These are phyloP conservation scores for Breynia disticha DNA, from an alignment of 441 rosid species.

Conservation along the genomic window DNA sequence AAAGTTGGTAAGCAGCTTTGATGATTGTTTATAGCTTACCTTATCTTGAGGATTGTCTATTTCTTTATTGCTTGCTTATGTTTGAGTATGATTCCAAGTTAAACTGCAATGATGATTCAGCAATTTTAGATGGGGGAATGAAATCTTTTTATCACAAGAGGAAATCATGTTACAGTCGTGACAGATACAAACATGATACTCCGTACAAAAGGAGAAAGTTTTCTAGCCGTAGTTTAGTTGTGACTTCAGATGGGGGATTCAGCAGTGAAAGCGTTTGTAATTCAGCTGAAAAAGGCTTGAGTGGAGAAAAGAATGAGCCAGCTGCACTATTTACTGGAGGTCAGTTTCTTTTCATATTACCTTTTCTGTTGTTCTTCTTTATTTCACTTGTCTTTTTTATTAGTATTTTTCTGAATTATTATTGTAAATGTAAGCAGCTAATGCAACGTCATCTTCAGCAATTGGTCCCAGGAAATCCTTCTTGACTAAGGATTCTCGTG, in stretches of 20 bases:
- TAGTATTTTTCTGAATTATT: slow-evolving; percentile 11
- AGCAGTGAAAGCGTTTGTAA: slow-evolving; percentile 56
- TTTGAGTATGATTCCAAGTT: not conserved
- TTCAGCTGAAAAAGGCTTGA: slow-evolving; percentile 22
- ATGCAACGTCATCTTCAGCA: slow-evolving; percentile 28
- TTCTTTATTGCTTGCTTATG: not conserved
- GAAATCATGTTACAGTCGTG: slow-evolving; percentile 21
- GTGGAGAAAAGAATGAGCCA: slow-evolving; percentile 20
- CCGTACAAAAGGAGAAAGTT: slow-evolving; percentile 46
- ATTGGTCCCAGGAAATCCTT: slow-evolving; percentile 22
- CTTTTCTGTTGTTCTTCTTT: slow-evolving; percentile 6
- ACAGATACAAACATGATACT: slow-evolving; percentile 25
- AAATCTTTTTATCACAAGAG: slow-evolving; percentile 26
- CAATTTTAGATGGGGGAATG: slow-evolving; percentile 31
- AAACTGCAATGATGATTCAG: slow-evolving; percentile 7
- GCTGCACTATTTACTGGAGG: slow-evolving; percentile 30
- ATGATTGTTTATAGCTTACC: slow-evolving; percentile 7
- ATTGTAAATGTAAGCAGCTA: slow-evolving; percentile 23
- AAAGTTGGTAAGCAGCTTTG: slow-evolving; percentile 27
- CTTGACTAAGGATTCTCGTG: slow-evolving; percentile 32
- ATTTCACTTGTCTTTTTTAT: slow-evolving; percentile 5
- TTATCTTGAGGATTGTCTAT: slow-evolving; percentile 6
- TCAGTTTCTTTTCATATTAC: slow-evolving; percentile 13
- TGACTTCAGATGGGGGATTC: slow-evolving; percentile 30
- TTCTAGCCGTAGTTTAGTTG: slow-evolving; percentile 20